Percentiles rank a stretch among this genome's conserved stretches.
phyloP scores from a whole-genome alignment of 2,329 filamentous ascomycete species.

The Aphanoascus verrucosus region DNA sequence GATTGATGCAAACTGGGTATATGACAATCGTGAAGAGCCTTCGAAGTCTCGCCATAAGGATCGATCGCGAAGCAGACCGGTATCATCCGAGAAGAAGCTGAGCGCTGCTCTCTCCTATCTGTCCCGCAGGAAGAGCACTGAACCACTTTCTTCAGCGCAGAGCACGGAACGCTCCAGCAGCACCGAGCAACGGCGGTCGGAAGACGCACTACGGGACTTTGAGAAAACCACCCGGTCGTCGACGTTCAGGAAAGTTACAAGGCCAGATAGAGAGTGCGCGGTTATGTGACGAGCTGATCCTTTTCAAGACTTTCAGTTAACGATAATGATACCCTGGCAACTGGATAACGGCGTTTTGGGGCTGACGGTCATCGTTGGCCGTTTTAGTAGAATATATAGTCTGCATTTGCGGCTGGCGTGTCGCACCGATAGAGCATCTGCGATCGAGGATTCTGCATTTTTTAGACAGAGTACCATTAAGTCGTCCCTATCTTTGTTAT shows the following conservation, averaged over 20 bases:
- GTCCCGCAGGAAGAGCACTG: constrained; percentile 8
- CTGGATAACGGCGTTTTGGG: background rate
- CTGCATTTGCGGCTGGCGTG: no score
- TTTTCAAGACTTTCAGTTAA: background rate
- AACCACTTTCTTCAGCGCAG: constrained; percentile 1
- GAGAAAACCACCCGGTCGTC: background rate
- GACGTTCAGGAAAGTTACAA: background rate
- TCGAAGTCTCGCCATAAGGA: background rate
- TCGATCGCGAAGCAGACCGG: background rate
- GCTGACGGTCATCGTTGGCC: background rate
- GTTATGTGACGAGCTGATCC: constrained; percentile 7
- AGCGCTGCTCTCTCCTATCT: constrained; percentile 6
- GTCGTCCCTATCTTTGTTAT: no score
- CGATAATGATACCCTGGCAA: background rate
- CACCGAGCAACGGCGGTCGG: background rate
- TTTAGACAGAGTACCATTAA: no score
- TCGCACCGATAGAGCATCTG: no score
- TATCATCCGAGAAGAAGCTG: constrained; percentile 4
- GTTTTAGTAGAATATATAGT: background rate
- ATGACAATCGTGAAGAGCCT: background rate
- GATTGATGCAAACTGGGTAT: background rate
- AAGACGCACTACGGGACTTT: background rate
- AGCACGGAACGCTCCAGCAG: background rate
- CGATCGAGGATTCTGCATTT: no score
- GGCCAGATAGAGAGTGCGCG: constrained; percentile 11